Conservation (phyloP, 2,329 filamentous ascomycete genomes). For the Hirsutella rhossiliensis region DNA sequence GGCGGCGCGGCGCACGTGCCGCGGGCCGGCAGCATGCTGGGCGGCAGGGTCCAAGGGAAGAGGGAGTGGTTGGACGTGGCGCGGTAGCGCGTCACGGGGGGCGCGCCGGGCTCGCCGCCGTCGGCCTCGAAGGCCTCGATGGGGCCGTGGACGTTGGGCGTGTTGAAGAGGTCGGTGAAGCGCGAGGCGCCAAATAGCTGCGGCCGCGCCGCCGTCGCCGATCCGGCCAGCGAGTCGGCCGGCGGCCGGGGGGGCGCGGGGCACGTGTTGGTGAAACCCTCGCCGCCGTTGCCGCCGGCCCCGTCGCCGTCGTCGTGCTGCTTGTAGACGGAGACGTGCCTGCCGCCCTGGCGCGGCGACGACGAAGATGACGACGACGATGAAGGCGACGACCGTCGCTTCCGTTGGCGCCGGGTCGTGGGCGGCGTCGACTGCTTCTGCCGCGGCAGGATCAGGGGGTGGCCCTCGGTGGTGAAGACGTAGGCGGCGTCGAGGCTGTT, state of each 20-base stretch:
- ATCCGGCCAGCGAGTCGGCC: slow-evolving; percentile 56
- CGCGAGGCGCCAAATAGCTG: slow-evolving; percentile 86
- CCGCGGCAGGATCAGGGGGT: slow-evolving; percentile 73
- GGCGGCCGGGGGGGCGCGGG: slow-evolving; percentile 42
- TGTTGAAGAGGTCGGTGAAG: slow-evolving; percentile 68
- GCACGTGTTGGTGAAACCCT: slow-evolving; percentile 47
- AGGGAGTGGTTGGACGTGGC: slow-evolving; percentile 69
- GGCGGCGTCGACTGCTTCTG: slow-evolving; percentile 9
- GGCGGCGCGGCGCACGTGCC: slow-evolving; percentile 66
- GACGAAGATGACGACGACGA: background rate
- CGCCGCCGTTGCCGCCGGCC: background rate
- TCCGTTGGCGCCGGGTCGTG: background rate
- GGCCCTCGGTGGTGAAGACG: slow-evolving; percentile 93
- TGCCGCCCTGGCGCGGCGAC: slow-evolving; percentile 4
- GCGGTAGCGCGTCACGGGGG: slow-evolving; percentile 19
- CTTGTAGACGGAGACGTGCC: slow-evolving; percentile 13
- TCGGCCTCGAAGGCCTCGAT: slow-evolving; percentile 24
- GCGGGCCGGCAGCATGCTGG: slow-evolving; percentile 58
- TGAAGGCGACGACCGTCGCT: no score
- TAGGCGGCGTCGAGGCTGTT: slow-evolving; percentile 78
- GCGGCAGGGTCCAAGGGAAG: slow-evolving; percentile 88
- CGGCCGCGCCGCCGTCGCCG: slow-evolving; percentile 62
- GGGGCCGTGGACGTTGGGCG: slow-evolving; percentile 49
- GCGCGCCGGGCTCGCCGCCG: slow-evolving; percentile 32
- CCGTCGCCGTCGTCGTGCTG: slow-evolving; percentile 24